A percentile compares a stretch with the other conserved stretches of the same genome.
These are phyloP conservation scores for Trichocladium antarcticum DNA, from an alignment of 495 filamentous ascomycete species.

Conservation along the genomic window DNA sequence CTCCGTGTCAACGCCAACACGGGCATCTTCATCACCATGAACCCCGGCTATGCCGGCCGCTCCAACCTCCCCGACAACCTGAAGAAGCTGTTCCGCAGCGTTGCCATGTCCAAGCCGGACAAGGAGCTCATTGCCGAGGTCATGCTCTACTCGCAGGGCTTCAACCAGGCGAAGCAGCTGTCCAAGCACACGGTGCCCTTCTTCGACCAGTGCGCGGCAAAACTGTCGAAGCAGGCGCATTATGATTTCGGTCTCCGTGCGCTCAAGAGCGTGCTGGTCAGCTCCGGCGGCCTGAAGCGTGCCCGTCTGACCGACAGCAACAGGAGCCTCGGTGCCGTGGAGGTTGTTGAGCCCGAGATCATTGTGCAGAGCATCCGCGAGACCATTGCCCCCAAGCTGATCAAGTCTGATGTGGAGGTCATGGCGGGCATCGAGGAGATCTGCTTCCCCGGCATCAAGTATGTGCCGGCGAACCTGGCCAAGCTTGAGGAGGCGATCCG, in stretches of 20 bases:
- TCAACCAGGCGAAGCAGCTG: conserved; percentile 84
- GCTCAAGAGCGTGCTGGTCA: conserved; percentile 94
- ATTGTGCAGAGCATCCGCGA: conserved; percentile 97
- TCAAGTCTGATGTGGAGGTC: conserved; percentile 74
- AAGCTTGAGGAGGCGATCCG: conserved; percentile 71
- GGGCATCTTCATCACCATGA: conserved; percentile 99
- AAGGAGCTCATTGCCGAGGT: conserved; percentile 99
- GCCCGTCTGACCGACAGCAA: conserved; percentile 51
- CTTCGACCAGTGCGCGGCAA: conserved; percentile 76
- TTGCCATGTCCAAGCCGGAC: conserved; percentile 98
- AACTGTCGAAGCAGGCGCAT: conserved; percentile 89
- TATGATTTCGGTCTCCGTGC: conserved; percentile 98
- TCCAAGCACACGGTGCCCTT: conserved; percentile 94
- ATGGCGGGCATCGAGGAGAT: conserved; percentile 77
- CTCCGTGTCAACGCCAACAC: conserved; percentile 82
- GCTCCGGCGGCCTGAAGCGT: conserved; percentile 91
- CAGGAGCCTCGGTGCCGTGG: conserved; percentile 52
- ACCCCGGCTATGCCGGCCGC: conserved; percentile 94
- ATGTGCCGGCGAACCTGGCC: conserved; percentile 76
- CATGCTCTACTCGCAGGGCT: conserved; percentile 98
- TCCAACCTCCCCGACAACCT: conserved; percentile 97
- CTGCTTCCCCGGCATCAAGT: conserved; percentile 86
- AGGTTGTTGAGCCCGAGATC: conserved; percentile 87
- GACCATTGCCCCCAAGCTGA: conserved; percentile 94
- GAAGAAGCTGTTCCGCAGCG: conserved; percentile 98